Evolutionary conservation across 345 rosid species (phyloP).

Genomic region (Syzygium grande): DNA sequence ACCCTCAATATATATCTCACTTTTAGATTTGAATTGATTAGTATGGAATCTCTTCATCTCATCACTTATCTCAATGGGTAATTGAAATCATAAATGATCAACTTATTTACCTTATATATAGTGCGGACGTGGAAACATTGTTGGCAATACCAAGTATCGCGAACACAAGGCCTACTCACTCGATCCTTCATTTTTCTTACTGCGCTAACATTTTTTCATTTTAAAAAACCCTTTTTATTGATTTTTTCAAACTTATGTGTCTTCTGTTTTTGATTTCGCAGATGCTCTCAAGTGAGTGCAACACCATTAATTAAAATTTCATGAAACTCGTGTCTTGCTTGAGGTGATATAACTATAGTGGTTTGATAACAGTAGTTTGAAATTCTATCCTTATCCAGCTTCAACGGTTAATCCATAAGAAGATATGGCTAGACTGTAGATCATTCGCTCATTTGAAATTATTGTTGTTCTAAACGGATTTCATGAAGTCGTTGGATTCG

Average conservation of each 20-base stretch:
- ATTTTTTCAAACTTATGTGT: too few relatives aligned
- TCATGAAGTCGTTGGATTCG: neutral
- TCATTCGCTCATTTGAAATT: neutral
- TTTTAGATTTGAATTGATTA: neutral
- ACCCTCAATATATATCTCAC: neutral
- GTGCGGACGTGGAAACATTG: too few relatives aligned
- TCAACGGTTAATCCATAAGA: neutral
- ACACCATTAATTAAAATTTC: neutral
- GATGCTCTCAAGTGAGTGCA: neutral
- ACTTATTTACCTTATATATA: too few relatives aligned
- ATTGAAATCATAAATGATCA: too few relatives aligned
- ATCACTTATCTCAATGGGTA: neutral
- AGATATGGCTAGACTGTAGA: neutral
- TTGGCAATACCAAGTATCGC: too few relatives aligned
- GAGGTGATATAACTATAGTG: neutral
- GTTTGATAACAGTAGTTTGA: neutral
- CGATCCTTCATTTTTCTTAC: too few relatives aligned
- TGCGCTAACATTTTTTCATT: too few relatives aligned
- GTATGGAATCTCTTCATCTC: neutral
- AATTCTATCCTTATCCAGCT: neutral
- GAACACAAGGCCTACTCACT: too few relatives aligned
- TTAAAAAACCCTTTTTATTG: too few relatives aligned
- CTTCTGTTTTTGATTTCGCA: too few relatives aligned
- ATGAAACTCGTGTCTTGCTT: neutral
- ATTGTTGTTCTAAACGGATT: neutral